These are phyloP conservation scores for Mycena maculata DNA, from an alignment of 768 basidiomycete genomes.

Conservation along the genomic window DNA sequence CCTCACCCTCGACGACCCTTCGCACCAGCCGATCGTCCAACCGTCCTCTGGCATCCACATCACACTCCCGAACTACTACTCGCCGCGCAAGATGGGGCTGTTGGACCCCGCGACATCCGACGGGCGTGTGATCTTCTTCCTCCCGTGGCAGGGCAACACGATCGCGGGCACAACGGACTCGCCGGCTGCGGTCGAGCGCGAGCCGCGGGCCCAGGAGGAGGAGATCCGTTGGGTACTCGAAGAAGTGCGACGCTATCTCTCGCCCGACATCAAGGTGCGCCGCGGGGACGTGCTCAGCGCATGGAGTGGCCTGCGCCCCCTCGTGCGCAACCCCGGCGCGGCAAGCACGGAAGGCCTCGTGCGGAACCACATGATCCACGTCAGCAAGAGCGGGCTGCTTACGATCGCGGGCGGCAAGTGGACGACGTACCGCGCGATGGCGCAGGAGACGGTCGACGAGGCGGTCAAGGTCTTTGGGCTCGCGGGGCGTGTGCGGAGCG, in stretches of 20 bases:
- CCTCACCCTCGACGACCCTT: constrained; percentile 81
- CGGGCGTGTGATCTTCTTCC: constrained; percentile 98
- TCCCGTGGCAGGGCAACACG: constrained; percentile 98
- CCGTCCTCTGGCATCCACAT: constrained; percentile 95
- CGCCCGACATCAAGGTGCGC: constrained; percentile 92
- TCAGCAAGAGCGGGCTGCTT: constrained; percentile 82
- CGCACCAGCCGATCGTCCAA: constrained; percentile 88
- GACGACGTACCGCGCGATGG: constrained; percentile 98
- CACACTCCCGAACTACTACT: constrained; percentile 97
- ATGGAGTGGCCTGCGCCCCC: constrained; percentile 92
- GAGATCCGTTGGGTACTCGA: constrained; percentile 98
- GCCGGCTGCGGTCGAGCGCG: constrained; percentile 72
- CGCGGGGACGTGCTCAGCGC: constrained; percentile 95
- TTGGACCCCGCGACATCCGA: constrained; percentile 96
- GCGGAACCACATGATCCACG: constrained; percentile 92
- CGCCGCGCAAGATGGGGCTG: constrained; percentile 93
- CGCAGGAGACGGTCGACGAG: constrained; percentile 91
- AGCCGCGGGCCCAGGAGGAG: constrained; percentile 89
- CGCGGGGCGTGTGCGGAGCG: constrained; percentile 61
- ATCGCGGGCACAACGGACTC: constrained; percentile 98
- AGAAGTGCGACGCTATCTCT: constrained; percentile 90
- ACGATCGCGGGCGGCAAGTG: constrained; percentile 99
- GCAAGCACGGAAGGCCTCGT: constrained; percentile 88
- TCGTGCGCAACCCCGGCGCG: constrained; percentile 82
- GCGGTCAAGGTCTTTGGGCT: constrained; percentile 86